Base-by-base conservation (phyloP, 176 grass and related monocot genomes). In the Elymus sibiricus region DNA sequence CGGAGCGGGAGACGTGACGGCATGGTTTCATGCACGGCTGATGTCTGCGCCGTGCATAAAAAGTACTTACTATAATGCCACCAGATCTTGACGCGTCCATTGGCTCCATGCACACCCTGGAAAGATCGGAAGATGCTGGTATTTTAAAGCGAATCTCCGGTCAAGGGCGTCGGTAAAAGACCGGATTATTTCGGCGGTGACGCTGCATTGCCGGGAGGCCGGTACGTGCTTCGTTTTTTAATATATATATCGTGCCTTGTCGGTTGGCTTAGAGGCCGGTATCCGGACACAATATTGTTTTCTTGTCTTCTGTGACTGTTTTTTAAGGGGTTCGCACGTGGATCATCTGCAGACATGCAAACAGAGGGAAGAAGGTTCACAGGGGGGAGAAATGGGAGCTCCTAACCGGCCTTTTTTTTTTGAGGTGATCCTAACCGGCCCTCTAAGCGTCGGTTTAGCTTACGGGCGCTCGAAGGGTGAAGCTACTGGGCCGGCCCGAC, bases 151-250 rank as follows among this genome's bases (percentile, higher is more conserved):
- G 9, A 90, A 43, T 59, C 19, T 55, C 53, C 31, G 74, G 84
- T 83, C 84, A 78, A 83, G 42, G 65, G 14, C 25, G 78, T 83
- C 10, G 73, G 73, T 60, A 26, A 46, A 26, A 46, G 66, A 83
- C 89, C 61, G 44, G 24, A 82, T 83, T 90, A 90, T 82, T 86
- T 77, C 76, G 51, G 27, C 29, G 64, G 39, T 25, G 26, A 49
- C 62, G 51, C 38, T 77, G 82, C 26, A 61, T 64, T 49, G 78
- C 24, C 42, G 64, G 35, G 79, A 77, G 44, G 25, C 79, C 82
- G 24, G 22, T 42, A 39, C 67, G 67, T 72, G 55, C 61, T 61
- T 46, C 37, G 1, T 66, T 87, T 74, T 87, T 78, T 74, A n/a
- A n/a, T n/a, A n/a, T n/a, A 29, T 79, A 44, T 79, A 49, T 58